Evolutionary conservation across 2,329 filamentous ascomycete genomes (phyloP).

Genomic region (Onygena corvina): DNA sequence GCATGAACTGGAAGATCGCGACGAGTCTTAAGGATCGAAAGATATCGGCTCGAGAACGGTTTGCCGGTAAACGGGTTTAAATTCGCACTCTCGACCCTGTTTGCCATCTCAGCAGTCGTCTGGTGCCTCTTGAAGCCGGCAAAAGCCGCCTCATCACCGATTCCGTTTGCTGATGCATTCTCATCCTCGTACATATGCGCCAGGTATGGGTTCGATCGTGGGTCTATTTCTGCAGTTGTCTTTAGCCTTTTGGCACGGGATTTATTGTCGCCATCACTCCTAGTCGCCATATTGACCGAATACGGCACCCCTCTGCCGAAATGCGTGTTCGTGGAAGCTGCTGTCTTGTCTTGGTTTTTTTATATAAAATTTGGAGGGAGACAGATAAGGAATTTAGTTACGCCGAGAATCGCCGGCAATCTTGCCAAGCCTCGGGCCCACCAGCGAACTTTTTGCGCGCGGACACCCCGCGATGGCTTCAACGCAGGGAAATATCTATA

Average conservation of each 20-base stretch:
- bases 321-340: background rate
- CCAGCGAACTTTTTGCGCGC: background rate
- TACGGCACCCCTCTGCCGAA: background rate
- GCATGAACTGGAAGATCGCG: constrained; percentile 82
- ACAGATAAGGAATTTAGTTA: too few species aligned
- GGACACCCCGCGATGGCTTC: background rate
- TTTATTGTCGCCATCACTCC: constrained; percentile 37
- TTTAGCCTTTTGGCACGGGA: constrained; percentile 46
- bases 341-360: background rate
- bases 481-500: background rate
- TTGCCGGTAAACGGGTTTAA: constrained; percentile 74
- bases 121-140: constrained; percentile 58
- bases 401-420: constrained; percentile 14
- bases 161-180: constrained; percentile 25
- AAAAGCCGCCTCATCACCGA: constrained; percentile 39
- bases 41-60: constrained; percentile 70
- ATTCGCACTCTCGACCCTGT: constrained; percentile 64
- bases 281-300: background rate
- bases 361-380: constrained; percentile 1
- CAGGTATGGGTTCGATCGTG: constrained; percentile 69
- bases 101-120: constrained; percentile 65
- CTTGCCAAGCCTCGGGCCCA: background rate
- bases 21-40: constrained; percentile 72
- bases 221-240: constrained; percentile 39
- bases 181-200: constrained; percentile 66